Base-by-base conservation (phyloP, 805 yeast genomes). In the Saccharomyces cerevisiae region DNA sequence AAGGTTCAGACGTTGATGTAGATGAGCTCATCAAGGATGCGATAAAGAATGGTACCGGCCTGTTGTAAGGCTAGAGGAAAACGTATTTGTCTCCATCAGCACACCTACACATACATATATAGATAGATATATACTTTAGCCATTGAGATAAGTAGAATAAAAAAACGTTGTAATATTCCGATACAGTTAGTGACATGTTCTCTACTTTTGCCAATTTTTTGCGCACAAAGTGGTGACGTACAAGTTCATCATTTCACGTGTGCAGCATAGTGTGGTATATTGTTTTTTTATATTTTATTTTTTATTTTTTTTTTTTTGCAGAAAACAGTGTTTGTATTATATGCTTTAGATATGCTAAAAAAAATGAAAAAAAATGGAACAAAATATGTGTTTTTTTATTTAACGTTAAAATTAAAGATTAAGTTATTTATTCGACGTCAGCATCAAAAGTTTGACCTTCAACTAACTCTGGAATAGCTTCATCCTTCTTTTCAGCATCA, bases 391-490 rank as follows among this genome's bases (percentile, higher is more conserved):
- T 29, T 32, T 36, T 17, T 17, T 21, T 46, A 46, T 24, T 46
- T 26, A 46, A 46, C 30, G 30, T 24, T 46, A 46, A 24, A 24
- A 24, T 24, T 26, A 46, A 26, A 27, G 30, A 46, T 46, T 30
- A 48, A 30, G 22, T 48, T 32, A 55, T 55, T 58, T 63, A 64
- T 60, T 66, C 69, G 59, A 65, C 77, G 64, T 78, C 86, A 51
- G 66, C 43, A 73, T 86, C 92, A 69, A 86, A 50, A 29, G 53
- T 58, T 57, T 65, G 66, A 55, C 66, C 66, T 55, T 65, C 67
- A 56, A 61, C 61, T 53, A 67, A 58, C 51, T 83, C 87, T 60
- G 89, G 89, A 63, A 84, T 83, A 61, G 83, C 86, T 67, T 81
- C 87, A 59, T 79, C 84, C 61, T 76, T 84, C 56, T 76, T 81